These are phyloP conservation scores for Suillus alpinus DNA, from an alignment of 768 basidiomycete genomes.

Conservation along the genomic window DNA sequence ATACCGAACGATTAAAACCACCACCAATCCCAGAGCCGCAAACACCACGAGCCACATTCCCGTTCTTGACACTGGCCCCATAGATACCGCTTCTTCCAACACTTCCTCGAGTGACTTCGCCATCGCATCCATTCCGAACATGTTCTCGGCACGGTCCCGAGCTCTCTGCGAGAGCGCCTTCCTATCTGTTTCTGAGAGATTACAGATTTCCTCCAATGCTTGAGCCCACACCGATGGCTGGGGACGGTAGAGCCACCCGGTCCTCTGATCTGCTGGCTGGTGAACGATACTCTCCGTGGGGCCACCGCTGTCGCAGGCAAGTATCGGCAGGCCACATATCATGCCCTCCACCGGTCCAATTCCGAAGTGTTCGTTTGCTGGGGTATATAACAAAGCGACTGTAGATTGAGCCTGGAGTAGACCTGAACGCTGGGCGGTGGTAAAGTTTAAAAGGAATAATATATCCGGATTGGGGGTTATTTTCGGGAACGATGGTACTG, in stretches of 20 bases:
- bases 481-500: constrained; percentile 41
- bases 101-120: constrained; percentile 53
- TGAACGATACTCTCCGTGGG: constrained; percentile 85
- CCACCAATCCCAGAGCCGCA: constrained; percentile 21
- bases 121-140: constrained; percentile 82
- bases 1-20: constrained; percentile 21
- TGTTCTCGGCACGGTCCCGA: constrained; percentile 52
- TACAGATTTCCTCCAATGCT: constrained; percentile 59
- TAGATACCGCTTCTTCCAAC: constrained; percentile 49
- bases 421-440: constrained; percentile 76
- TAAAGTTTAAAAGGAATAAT: constrained; percentile 90
- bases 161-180: constrained; percentile 52
- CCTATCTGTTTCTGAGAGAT: constrained; percentile 40
- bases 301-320: constrained; percentile 85
- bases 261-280: constrained; percentile 41
- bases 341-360: constrained; percentile 96
- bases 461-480: constrained; percentile 52
- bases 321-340: constrained; percentile 85
- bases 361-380: constrained; percentile 94
- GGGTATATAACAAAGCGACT: constrained; percentile 85
- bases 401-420: constrained; percentile 69
- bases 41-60: constrained; percentile 1
- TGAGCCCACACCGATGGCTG: constrained; percentile 66
- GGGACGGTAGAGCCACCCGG: constrained; percentile 76
- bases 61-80: constrained; percentile 42